A percentile compares a stretch with the other conserved stretches of the same genome.
Evolutionary conservation across 2,329 filamentous ascomycete species (phyloP).

Genomic region (Fusarium pininemorale): DNA sequence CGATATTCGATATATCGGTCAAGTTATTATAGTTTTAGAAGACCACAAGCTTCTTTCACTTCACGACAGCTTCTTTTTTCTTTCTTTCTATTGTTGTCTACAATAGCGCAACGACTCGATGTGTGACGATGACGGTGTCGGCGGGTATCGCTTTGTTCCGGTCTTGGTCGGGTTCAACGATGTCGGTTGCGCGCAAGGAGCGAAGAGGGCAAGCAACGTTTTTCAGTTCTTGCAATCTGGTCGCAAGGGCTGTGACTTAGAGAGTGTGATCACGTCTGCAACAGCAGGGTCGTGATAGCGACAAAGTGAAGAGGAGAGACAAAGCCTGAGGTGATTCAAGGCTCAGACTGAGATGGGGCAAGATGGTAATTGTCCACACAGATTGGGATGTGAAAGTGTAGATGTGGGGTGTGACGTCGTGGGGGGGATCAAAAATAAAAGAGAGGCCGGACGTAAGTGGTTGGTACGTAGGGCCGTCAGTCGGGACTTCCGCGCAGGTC

Average conservation of each 20-base stretch:
- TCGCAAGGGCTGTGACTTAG: constrained; percentile 41
- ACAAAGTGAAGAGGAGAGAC: constrained; percentile 20
- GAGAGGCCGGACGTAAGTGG: constrained; percentile 57
- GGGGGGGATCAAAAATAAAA: constrained; percentile 46
- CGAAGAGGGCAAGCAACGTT: constrained; percentile 51
- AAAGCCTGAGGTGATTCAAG: constrained; percentile 21
- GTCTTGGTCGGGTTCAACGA: constrained; percentile 48
- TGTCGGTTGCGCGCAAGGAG: constrained; percentile 48
- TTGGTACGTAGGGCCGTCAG: constrained; percentile 63
- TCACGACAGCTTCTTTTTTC: constrained; percentile 43
- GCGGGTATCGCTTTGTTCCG: constrained; percentile 47
- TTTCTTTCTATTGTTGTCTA: constrained; percentile 49
- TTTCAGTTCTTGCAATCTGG: constrained; percentile 53
- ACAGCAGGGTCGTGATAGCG: constrained; percentile 24
- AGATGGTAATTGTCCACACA: constrained; percentile 34
- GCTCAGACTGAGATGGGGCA: constrained; percentile 25
- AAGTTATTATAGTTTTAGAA: constrained; percentile 30
- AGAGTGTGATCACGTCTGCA: constrained; percentile 36
- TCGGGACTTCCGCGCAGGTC: constrained; percentile 65
- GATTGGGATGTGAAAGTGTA: constrained; percentile 8
- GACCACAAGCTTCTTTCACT: constrained; percentile 39
- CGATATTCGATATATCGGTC: constrained; percentile 20
- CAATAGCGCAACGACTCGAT: constrained; percentile 48
- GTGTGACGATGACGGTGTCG: constrained; percentile 46
- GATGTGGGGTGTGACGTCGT: constrained; percentile 49